Base-by-base conservation (phyloP, 345 rosid species). In the Acer campestre region DNA sequence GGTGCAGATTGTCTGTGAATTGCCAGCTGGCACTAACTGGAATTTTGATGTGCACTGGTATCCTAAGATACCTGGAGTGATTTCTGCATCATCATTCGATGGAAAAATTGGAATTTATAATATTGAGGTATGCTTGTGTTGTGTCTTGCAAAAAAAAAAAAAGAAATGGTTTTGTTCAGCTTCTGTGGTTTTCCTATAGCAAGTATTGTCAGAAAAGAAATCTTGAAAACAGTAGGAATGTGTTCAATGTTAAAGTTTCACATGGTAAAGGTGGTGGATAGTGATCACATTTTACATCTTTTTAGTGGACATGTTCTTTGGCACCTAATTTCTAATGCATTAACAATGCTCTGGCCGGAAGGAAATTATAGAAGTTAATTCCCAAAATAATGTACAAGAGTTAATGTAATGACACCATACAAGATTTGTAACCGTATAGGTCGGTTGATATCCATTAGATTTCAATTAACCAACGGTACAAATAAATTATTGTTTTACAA, bases 11-110 rank as follows among this genome's bases (percentile, higher is more conserved):
- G 94, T 89, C 51, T 84, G 89, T 77, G 99, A 97, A 82, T 82
- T 97, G 83, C 98, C 97, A 51, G 95, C 97, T 68, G 98, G 98
- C 53, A 85, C 92, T 84, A 97, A 94, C 85, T 93, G 98, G 99
- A 97, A 93, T 83, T 97, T 97, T 77, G 99, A 97, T 84, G 90
- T 97, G 65, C 99, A 97, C 74, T 97, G 99, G 99, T 97, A 92
- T 84, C 87, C 98, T 46, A 90, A 85, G 86, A 91, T 97, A 68
- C 98, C 98, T 7, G 99, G 99, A 83, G 92, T 97, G 59, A 91
- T 97, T 81, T 88, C 98, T 78, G 94, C 99, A 75, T 97, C 98
- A 71, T 94, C 99, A 27, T 97, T 93, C 88, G 99, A 97, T 82
- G 98, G 98, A 66, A 93, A 93, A 86, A 89, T 97, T 81, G 98